Percentiles rank a stretch among this genome's conserved stretches.
phyloP scores from a whole-genome alignment of 2,329 filamentous ascomycete genomes.

The Monilinia fructicola region DNA sequence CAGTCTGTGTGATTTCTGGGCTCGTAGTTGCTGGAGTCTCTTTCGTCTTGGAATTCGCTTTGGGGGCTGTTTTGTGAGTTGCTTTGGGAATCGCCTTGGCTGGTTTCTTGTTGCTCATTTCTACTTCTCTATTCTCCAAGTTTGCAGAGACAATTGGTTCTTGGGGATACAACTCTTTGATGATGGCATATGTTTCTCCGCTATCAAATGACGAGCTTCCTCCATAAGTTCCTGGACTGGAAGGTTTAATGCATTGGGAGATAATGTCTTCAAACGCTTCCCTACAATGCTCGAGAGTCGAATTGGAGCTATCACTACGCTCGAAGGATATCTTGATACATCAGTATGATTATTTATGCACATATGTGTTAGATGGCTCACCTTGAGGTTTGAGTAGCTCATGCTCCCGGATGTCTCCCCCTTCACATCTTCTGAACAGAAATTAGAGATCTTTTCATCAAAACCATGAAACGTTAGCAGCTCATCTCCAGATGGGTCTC shows the following conservation, averaged over 20 bases:
- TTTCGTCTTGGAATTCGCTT: not conserved
- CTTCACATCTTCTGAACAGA: not conserved
- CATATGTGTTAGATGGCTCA: not conserved
- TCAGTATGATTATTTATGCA: not conserved
- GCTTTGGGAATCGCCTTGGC: not conserved
- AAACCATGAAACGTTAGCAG: not conserved
- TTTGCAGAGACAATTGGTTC: not conserved
- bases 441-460: not conserved
- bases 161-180: not conserved
- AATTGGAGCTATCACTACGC: not conserved
- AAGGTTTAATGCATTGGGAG: not conserved
- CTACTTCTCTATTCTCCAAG: not conserved
- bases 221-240: not conserved
- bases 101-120: not conserved
- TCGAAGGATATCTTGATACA: not conserved
- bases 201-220: not conserved
- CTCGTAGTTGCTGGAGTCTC: not conserved
- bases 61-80: not conserved
- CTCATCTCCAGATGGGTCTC: not conserved
- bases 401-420: not conserved
- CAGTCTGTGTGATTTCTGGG: not conserved
- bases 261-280: not conserved
- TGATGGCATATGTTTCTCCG: conserved; percentile 4
- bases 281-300: not conserved
- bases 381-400: not conserved